phyloP scores from a whole-genome alignment of 345 rosid genomes.

The Gynandropsis gynandra region DNA sequence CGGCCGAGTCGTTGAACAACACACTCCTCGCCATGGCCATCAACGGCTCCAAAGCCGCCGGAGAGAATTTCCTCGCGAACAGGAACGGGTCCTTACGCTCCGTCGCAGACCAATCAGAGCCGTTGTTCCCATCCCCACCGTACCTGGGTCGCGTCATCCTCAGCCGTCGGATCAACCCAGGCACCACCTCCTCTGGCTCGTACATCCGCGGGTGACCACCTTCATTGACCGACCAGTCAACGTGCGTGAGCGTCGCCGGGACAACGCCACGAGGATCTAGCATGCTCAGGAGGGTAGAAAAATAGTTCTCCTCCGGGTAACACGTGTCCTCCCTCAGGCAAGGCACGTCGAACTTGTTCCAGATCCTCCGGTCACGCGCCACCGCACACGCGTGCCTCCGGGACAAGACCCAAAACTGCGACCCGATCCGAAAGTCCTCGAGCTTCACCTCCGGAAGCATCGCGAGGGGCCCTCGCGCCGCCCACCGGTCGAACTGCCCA shows the following conservation, averaged over 20 bases:
- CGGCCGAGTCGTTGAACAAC: constrained; percentile 45
- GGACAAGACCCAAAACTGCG: constrained; percentile 76
- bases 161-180: constrained; percentile 37
- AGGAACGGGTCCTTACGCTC: constrained; percentile 42
- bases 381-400: constrained; percentile 62
- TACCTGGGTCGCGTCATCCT: constrained; percentile 43
- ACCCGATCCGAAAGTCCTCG: constrained; percentile 69
- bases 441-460: constrained; percentile 70
- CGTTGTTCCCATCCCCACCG: constrained; percentile 41
- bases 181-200: constrained; percentile 38
- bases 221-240: constrained; percentile 48
- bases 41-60: constrained; percentile 30
- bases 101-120: constrained; percentile 29
- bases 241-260: constrained; percentile 68
- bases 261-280: constrained; percentile 47
- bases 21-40: constrained; percentile 41
- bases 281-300: constrained; percentile 64
- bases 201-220: constrained; percentile 72
- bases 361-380: constrained; percentile 45
- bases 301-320: constrained; percentile 71
- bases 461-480: constrained; percentile 60
- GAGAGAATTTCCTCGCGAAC: constrained; percentile 65
- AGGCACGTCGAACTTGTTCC: constrained; percentile 54
- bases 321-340: constrained; percentile 50
- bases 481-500: constrained; percentile 58